phyloP scores from a whole-genome alignment of 2,329 filamentous ascomycete species.

The Apiospora malaysiana region DNA sequence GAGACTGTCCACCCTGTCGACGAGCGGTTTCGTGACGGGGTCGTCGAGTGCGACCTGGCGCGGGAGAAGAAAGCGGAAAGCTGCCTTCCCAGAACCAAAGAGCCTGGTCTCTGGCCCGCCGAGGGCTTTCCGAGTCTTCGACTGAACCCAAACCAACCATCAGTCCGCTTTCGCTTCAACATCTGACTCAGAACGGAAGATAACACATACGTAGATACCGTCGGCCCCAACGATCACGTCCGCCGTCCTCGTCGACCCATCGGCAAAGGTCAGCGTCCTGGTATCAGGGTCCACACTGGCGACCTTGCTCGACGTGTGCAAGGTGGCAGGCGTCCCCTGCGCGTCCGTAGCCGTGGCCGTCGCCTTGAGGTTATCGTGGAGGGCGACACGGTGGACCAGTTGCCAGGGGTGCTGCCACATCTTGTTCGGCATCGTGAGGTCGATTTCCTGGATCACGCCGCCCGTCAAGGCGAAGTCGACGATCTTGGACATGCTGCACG shows the following conservation, averaged over 20 bases:
- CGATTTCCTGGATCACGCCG: slow-evolving; percentile 34
- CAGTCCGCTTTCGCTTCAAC: slow-evolving; percentile 27
- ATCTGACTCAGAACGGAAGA: slow-evolving; percentile 14
- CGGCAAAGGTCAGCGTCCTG: slow-evolving; percentile 31
- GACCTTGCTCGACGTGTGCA: slow-evolving; percentile 40
- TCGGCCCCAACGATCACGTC: slow-evolving; percentile 35
- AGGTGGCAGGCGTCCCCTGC: slow-evolving; percentile 40
- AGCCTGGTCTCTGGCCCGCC: slow-evolving; percentile 44
- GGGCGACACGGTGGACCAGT: slow-evolving; percentile 57
- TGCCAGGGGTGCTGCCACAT: slow-evolving; percentile 59
- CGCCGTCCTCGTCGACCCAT: slow-evolving; percentile 29
- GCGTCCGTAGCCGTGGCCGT: slow-evolving; percentile 46
- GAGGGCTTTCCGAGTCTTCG: slow-evolving; percentile 46
- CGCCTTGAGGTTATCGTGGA: slow-evolving; percentile 58
- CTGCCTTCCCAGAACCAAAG: slow-evolving; percentile 58
- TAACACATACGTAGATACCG: slow-evolving; percentile 31
- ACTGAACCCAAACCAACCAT: slow-evolving; percentile 23
- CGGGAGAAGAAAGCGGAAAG: slow-evolving; percentile 61
- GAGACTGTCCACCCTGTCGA: slow-evolving; percentile 36
- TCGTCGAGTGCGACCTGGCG: slow-evolving; percentile 41
- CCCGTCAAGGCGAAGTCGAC: slow-evolving; percentile 32
- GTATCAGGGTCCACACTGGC: slow-evolving; percentile 30
- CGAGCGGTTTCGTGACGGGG: slow-evolving; percentile 41
- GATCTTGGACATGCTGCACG: slow-evolving; percentile 35
- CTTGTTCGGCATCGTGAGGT: slow-evolving; percentile 45